Evolutionary conservation across 495 filamentous ascomycete genomes (phyloP).

Genomic region (Lasiosphaeris hirsuta): DNA sequence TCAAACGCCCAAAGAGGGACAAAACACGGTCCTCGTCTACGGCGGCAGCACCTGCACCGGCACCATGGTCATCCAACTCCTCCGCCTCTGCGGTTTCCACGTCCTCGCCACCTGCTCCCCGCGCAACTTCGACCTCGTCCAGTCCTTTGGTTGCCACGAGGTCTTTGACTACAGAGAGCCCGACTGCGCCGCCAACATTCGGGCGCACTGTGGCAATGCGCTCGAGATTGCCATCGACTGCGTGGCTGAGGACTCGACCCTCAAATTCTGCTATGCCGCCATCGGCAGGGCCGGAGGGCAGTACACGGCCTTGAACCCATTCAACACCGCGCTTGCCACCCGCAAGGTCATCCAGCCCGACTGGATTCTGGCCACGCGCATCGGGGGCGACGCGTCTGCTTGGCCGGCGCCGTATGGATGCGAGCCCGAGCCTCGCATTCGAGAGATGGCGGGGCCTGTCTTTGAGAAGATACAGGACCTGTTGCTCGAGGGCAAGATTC

Average conservation of each 20-base stretch:
- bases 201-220: conserved; percentile 27
- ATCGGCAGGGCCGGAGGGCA: conserved; percentile 22
- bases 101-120: conserved; percentile 56
- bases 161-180: conserved; percentile 55
- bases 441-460: too few species aligned
- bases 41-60: conserved; percentile 9
- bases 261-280: conserved; percentile 22
- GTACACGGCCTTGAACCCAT: too few species aligned
- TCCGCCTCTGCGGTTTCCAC: conserved; percentile 2
- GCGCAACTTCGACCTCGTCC: conserved; percentile 53
- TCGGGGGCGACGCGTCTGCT: too few species aligned
- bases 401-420: too few species aligned
- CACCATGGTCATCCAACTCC: conserved; percentile 10
- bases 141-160: conserved; percentile 46
- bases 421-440: too few species aligned
- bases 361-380: too few species aligned
- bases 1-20: too few species aligned
- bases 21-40: conserved; percentile 9
- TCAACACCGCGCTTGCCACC: too few species aligned
- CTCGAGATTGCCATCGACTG: conserved; percentile 42
- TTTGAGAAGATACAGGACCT: too few species aligned
- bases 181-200: conserved; percentile 43
- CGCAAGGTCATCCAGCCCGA: too few species aligned
- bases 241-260: conserved; percentile 29
- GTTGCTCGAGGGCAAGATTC: too few species aligned